Base-by-base conservation (phyloP, 2,329 filamentous ascomycete genomes). In the Exophiala dermatitidis region DNA sequence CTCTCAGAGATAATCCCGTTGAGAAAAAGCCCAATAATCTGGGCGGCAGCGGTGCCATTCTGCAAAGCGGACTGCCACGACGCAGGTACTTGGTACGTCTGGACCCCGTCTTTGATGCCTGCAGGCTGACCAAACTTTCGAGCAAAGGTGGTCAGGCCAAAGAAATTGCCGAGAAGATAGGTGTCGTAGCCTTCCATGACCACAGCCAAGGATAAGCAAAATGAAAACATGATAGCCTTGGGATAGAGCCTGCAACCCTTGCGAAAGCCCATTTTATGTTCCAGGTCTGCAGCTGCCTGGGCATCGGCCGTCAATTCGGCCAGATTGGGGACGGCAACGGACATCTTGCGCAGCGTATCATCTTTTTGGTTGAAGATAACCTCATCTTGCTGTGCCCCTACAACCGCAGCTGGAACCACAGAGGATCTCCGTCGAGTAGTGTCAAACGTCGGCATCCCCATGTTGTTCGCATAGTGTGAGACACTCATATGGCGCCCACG, bases 201-300 rank as follows among this genome's bases (percentile, higher is more conserved):
- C 41, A 64, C 57, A n/a, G 61, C 60, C 7, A 62, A 45, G 9
- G 58, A 60, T n/a, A 60, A 54, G 40, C 50, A 53, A 40, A 60
- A 59, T 34, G 58, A 60, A 43, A 58, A 60, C 50, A 60, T 33
- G 32, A 60, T 60, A 37, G 58, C 58, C 74, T 94, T 93, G 54
- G 88, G 89, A 67, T 95, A 95, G 32, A 93, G 77, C 65, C 77
- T 82, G 68, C 95, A 77, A 57, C 88, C 90, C 72, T 94, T 82
- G 66, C 80, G 66, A 31, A 78, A 62, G 36, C 57, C 58, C 61
- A 63, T 60, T 28, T 50, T 60, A 40, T 51, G 55, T 46, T 63
- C 61, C 19, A 58, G 50, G 3, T 60, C 50, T 28, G 59, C 60
- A 33, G 57, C 61, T 19, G 55, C 54, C 50, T 60, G 58, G 12